Conservation (phyloP, 179 eudicot genomes). For the Beta macrorhiza region DNA sequence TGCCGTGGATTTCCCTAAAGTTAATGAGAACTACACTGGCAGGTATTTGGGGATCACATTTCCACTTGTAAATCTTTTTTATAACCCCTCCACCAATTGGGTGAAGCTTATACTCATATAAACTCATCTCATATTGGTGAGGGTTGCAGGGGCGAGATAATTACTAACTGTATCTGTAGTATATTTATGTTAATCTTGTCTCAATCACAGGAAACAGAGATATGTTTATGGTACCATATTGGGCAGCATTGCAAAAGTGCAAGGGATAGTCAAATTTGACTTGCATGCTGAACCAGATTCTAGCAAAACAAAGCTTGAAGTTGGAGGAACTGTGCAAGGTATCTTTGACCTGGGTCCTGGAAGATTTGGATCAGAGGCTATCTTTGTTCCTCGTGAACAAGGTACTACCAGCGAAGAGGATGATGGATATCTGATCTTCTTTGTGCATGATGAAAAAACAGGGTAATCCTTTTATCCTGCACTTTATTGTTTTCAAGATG, state of each 20-base stretch:
- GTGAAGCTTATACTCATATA: not conserved
- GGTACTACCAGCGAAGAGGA: conserved; percentile 73
- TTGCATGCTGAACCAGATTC: conserved; percentile 75
- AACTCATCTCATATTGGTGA: not conserved
- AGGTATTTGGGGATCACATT: conserved; percentile 40
- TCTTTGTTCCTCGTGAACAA: conserved; percentile 73
- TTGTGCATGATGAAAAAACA: conserved; percentile 76
- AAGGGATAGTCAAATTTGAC: conserved; percentile 84
- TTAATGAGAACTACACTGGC: conserved; percentile 81
- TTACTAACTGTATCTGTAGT: not conserved
- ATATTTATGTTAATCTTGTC: not conserved
- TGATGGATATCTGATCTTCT: conserved; percentile 91
- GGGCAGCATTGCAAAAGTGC: conserved; percentile 68
- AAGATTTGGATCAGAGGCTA: conserved; percentile 88
- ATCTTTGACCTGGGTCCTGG: conserved; percentile 79
- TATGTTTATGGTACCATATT: conserved; percentile 76
- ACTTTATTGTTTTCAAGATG: not conserved
- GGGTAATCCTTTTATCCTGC: conserved; percentile 44
- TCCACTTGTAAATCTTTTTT: not conserved
- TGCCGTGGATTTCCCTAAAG: conserved; percentile 88
- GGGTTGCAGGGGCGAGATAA: not conserved
- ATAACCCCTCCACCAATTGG: not conserved
- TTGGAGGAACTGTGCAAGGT: conserved; percentile 84
- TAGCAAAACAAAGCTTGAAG: conserved; percentile 65
- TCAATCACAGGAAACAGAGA: conserved; percentile 64